Evolutionary conservation across 176 grass and related monocot species (phyloP).

Genomic region (Musa troglodytarum): DNA sequence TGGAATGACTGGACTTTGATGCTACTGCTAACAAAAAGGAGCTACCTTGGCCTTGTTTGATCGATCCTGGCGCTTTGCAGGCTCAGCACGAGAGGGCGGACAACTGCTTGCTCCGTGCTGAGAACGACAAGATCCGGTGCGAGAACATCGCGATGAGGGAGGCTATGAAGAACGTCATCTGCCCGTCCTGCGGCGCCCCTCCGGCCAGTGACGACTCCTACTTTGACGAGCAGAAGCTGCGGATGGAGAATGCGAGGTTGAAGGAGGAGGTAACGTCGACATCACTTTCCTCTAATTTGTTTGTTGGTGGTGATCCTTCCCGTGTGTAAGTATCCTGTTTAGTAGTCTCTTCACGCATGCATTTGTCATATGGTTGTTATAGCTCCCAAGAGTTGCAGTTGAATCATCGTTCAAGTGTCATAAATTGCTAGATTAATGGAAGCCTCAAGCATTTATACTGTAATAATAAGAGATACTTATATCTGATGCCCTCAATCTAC

Average conservation of each 20-base stretch:
- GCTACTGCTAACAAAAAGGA: constrained; percentile 12
- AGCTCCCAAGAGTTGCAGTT: background rate
- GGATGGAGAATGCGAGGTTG: constrained; percentile 81
- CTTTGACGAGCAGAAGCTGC: constrained; percentile 96
- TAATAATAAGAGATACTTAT: background rate
- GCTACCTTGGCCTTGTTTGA: background rate
- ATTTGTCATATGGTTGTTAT: background rate
- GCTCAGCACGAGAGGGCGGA: constrained; percentile 82
- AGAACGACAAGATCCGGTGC: constrained; percentile 97
- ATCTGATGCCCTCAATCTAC: too few species aligned
- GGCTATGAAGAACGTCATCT: constrained; percentile 81
- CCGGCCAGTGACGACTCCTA: constrained; percentile 59
- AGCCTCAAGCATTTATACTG: background rate
- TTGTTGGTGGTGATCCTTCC: background rate
- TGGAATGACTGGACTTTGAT: constrained; percentile 16
- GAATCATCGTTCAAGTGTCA: background rate
- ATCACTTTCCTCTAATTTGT: background rate
- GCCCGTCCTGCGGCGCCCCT: constrained; percentile 76
- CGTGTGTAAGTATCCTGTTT: background rate
- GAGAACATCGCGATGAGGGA: constrained; percentile 91
- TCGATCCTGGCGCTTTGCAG: constrained; percentile 24
- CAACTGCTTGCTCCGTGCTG: constrained; percentile 73
- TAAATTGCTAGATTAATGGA: background rate
- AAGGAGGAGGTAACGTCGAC: constrained; percentile 60
- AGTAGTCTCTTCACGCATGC: background rate